Base-by-base conservation (phyloP, 495 filamentous ascomycete species). In the Neurospora sp. region DNA sequence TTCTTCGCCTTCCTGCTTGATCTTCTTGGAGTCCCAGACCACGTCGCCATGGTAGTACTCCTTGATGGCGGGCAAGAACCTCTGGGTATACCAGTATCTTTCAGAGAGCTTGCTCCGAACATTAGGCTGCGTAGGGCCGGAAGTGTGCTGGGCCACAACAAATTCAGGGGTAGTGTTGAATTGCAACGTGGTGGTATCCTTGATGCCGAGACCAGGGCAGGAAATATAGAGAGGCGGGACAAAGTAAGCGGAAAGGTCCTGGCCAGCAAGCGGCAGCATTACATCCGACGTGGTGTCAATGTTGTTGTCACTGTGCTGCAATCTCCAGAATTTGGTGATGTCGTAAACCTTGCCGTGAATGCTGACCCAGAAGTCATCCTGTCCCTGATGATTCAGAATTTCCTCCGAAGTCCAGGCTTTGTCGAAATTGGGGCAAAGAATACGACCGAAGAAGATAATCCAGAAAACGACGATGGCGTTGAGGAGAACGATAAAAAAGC, bases 301-400 rank as follows among this genome's bases (percentile, higher is more conserved):
- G 46, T 70, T 79, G 14, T 80, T 87, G 78, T 94, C 92, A 79
- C 93, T 93, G 83, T 99, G 96, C 72, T 94, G 88, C 31, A 86
- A 80, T 73, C 87, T 91, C 89, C 91, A 97, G 81, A 98, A 99
- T 71, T 92, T 92, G 59, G 89, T 80, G 72, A 98, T 90, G 79
- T 99, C 96, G 83, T 98, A 99, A 40, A 99, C 96, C 38, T 89
- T 88, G 46, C 96, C 96, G 75, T 90, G 90, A 73, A 96, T 90
- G 78, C 93, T 93, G 76, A 98, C 96, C 84, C 87, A 99, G 79
- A 92, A 98, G 79, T 97, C 91, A 72, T 90, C 86, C 12, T 85
- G 85, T 35, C 88, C 90, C 76, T 89, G 83, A 78, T 98, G 94
- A 72, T 82, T 88, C 39, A 80, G 75, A 41, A 99, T 89, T 80